A percentile compares a stretch with the other conserved stretches of the same genome.
phyloP scores from a whole-genome alignment of 1,284 basidiomycete genomes.

The Ceratobasidium sp. region DNA sequence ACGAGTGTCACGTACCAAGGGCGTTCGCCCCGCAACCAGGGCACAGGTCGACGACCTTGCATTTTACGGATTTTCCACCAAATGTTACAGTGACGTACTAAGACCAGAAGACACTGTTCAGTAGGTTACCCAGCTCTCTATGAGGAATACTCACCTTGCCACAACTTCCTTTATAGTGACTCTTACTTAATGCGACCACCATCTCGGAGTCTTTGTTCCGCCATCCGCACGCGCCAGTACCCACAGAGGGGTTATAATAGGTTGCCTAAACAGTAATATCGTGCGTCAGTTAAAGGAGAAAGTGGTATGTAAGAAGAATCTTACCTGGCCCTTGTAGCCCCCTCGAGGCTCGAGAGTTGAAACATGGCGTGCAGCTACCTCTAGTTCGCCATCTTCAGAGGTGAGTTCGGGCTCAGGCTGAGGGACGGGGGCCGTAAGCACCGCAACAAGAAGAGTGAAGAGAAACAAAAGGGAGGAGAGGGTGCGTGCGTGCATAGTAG shows the following conservation, averaged over 20 bases:
- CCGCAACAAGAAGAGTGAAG: conserved; percentile 2
- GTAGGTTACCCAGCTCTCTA: background rate
- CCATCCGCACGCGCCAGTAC: conserved; percentile 23
- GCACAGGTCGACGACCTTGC: conserved; percentile 33
- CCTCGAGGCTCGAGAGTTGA: conserved; percentile 17
- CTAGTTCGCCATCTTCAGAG: background rate
- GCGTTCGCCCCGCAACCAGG: background rate
- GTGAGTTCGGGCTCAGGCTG: background rate
- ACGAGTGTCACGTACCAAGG: background rate
- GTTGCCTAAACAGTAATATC: conserved; percentile 6
- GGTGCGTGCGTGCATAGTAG: conserved; percentile 26
- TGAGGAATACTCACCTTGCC: conserved; percentile 18
- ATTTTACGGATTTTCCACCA: conserved; percentile 14
- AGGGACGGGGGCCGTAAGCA: conserved; percentile 10
- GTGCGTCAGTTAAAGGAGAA: background rate
- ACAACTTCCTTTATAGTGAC: conserved; percentile 6
- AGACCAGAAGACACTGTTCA: background rate
- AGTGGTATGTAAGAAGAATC: background rate
- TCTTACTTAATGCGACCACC: conserved; percentile 23
- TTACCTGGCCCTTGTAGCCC: conserved; percentile 3
- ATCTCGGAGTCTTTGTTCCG: conserved; percentile 15
- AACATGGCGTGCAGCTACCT: background rate
- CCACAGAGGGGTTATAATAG: conserved; percentile 2
- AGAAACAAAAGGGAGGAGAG: conserved; percentile 9
- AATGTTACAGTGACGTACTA: conserved; percentile 26